Percentiles rank a stretch among this genome's conserved stretches.
These are phyloP conservation scores for Sordariomycetes sp. DNA, from an alignment of 2,329 filamentous ascomycete genomes.

Conservation along the genomic window DNA sequence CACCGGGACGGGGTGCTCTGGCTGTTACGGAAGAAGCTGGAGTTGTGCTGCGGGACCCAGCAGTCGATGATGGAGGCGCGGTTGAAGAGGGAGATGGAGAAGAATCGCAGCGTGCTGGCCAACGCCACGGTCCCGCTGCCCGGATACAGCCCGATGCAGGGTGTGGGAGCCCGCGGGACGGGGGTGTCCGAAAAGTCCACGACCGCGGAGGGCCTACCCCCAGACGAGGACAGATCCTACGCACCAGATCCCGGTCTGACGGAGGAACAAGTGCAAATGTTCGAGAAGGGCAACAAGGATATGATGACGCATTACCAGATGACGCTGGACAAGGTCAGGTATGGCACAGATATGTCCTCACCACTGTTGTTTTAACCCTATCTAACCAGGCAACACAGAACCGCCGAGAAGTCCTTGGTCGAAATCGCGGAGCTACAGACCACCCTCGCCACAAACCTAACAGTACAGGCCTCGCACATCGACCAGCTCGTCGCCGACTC, in stretches of 20 bases:
- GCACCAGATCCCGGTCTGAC: slow-evolving; percentile 46
- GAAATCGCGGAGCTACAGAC: slow-evolving; percentile 92
- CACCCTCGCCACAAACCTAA: slow-evolving; percentile 75
- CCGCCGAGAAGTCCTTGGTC: slow-evolving; percentile 78
- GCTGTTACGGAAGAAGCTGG: slow-evolving; percentile 66
- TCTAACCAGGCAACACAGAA: slow-evolving; percentile 35
- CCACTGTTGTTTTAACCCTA: not conserved
- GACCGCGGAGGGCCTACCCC: slow-evolving; percentile 11
- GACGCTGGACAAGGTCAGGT: slow-evolving; percentile 90
- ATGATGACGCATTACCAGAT: slow-evolving; percentile 92
- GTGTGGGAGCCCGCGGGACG: slow-evolving; percentile 1
- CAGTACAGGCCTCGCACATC: slow-evolving; percentile 79
- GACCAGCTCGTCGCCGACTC: slow-evolving; percentile 82
- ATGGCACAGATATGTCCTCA: slow-evolving; percentile 24
- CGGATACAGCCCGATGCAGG: slow-evolving; percentile 7
- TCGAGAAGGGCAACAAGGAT: slow-evolving; percentile 84
- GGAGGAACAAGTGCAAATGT: slow-evolving; percentile 80
- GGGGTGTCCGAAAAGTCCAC: slow-evolving; percentile 9
- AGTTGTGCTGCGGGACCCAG: slow-evolving; percentile 68
- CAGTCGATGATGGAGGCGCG: slow-evolving; percentile 88
- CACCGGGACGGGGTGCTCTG: slow-evolving; percentile 78
- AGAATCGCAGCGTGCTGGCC: slow-evolving; percentile 75
- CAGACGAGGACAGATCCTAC: slow-evolving; percentile 10
- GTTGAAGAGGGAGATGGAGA: slow-evolving; percentile 75
- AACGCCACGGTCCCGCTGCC: slow-evolving; percentile 36